Base-by-base conservation (phyloP, 192 early-diverging fungal genomes). In the Spizellomyces punctatus region DNA sequence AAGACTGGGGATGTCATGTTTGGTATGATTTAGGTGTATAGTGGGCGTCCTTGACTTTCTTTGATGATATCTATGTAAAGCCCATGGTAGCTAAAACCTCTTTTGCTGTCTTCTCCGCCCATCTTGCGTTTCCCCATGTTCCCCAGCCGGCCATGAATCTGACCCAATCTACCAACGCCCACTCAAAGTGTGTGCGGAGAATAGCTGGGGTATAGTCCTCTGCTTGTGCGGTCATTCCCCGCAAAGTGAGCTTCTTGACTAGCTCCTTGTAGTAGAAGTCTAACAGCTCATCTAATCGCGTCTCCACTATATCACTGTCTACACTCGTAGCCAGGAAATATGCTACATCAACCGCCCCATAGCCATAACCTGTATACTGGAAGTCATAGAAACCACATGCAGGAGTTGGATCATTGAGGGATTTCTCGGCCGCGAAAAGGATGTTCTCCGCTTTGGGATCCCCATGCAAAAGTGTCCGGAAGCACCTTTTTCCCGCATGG, bases 141-240 rank as follows among this genome's bases (percentile, higher is more conserved):
- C 78, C 78, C 78, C 78, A 79, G 21, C 78, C 78, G 42, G 63
- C 68, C 65, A 79, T 63, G 63, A 79, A 79, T 10, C 78, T 63
- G n/a, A 64, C 60, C 59, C 67, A 79, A 58, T 79, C 78, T 10
- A 79, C 22, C 46, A 79, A 36, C 49, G 72, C 72, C 56, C 46
- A 65, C 19, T 65, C 74, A 46, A 76, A 67, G n/a, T 76, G 57
- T 8, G 21, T 45, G 12, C n/a, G 4, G 7, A 79, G 55, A 4
- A 47, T n/a, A 10, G 62, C 62, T 22, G 63, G 42, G 5, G 59
- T 59, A 27, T 64, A 72, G 6, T 73, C 70, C 4, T 50, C 10
- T 1, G 47, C 63, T 19, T 41, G 10, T 21, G 36, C 8, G 46
- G 17, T 8, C 16, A 55, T 6, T 14, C 67, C 44, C 12, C 67